These are phyloP conservation scores for Tolypocladium tropicale DNA, from an alignment of 2,329 filamentous ascomycete genomes.

Conservation along the genomic window DNA sequence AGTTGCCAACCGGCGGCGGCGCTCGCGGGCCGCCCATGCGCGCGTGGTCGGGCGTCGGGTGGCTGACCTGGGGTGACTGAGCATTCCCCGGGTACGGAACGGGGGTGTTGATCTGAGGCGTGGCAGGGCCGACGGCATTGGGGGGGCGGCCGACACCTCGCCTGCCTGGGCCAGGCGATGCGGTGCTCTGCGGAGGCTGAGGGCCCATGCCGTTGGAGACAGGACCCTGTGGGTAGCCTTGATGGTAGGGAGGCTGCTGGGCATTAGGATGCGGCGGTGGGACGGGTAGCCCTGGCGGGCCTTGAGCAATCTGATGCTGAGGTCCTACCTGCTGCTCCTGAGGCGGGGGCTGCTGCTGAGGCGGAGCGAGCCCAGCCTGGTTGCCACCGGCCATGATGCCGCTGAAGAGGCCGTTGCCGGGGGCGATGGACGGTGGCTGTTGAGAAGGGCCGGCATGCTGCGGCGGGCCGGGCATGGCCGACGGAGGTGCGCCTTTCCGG, in stretches of 20 bases:
- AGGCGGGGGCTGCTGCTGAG: conserved; percentile 59
- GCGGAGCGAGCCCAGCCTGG: conserved; percentile 76
- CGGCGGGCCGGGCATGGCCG: conserved; percentile 55
- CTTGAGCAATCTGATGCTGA: conserved; percentile 56
- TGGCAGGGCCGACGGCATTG: conserved; percentile 59
- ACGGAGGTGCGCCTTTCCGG: conserved; percentile 50
- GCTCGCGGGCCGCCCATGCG: conserved; percentile 41
- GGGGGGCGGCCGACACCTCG: conserved; percentile 58
- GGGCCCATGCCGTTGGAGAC: conserved; percentile 63
- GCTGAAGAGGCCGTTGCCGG: conserved; percentile 87
- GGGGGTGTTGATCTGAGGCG: conserved; percentile 83
- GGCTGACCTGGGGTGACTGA: conserved; percentile 77
- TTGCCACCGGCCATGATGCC: conserved; percentile 89
- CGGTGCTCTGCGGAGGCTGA: conserved; percentile 74
- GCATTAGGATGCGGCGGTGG: conserved; percentile 50
- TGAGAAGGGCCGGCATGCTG: conserved; percentile 73
- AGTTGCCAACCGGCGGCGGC: conserved; percentile 42
- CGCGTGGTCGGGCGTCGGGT: conserved; percentile 64
- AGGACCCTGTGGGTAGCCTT: conserved; percentile 51
- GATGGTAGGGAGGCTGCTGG: conserved; percentile 63
- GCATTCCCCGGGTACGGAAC: conserved; percentile 76
- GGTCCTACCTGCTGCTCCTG: conserved; percentile 50
- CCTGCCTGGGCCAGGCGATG: conserved; percentile 77
- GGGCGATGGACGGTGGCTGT: conserved; percentile 79
- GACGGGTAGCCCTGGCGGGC: conserved; percentile 55